Evolutionary conservation across 1,284 basidiomycete species (phyloP).

Genomic region (Ganoderma lingzhi): DNA sequence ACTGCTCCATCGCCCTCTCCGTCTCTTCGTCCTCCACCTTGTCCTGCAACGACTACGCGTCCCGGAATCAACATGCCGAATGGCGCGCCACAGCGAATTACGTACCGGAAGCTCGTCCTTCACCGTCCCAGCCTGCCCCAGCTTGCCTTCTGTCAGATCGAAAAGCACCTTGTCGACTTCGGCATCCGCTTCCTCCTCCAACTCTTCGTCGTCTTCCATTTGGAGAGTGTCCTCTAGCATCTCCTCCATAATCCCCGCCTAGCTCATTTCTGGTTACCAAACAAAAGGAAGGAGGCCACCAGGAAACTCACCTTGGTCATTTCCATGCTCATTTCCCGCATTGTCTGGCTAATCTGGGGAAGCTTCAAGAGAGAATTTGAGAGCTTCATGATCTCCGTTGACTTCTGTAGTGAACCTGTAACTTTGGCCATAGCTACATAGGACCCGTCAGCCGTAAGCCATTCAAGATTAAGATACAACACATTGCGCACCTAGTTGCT

Average conservation of each 20-base stretch:
- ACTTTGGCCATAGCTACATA: conserved; percentile 93
- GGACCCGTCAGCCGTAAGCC: background rate
- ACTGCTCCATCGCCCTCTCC: conserved; percentile 87
- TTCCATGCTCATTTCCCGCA: conserved; percentile 99
- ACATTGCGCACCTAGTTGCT: conserved; percentile 85
- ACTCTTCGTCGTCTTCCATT: conserved; percentile 91
- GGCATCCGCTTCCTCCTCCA: conserved; percentile 96
- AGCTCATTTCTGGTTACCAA: conserved; percentile 13
- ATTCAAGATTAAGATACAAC: conserved; percentile 4
- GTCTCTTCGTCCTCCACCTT: conserved; percentile 80
- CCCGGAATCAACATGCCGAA: conserved; percentile 3
- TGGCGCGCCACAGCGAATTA: conserved; percentile 27
- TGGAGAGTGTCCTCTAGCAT: conserved; percentile 91
- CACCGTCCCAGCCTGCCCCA: conserved; percentile 84
- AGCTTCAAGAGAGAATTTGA: conserved; percentile 93
- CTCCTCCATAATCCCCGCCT: conserved; percentile 95
- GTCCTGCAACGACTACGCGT: conserved; percentile 58
- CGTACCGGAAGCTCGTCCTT: conserved; percentile 83
- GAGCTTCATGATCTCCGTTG: conserved; percentile 98
- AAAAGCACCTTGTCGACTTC: conserved; percentile 98
- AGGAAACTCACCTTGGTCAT: conserved; percentile 87
- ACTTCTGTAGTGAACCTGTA: conserved; percentile 96
- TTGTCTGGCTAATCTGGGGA: conserved; percentile 90
- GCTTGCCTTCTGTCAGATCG: conserved; percentile 95
- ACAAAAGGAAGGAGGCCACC: background rate